phyloP scores from a whole-genome alignment of 202 grass and related monocot species.

The Panicum virgatum region DNA sequence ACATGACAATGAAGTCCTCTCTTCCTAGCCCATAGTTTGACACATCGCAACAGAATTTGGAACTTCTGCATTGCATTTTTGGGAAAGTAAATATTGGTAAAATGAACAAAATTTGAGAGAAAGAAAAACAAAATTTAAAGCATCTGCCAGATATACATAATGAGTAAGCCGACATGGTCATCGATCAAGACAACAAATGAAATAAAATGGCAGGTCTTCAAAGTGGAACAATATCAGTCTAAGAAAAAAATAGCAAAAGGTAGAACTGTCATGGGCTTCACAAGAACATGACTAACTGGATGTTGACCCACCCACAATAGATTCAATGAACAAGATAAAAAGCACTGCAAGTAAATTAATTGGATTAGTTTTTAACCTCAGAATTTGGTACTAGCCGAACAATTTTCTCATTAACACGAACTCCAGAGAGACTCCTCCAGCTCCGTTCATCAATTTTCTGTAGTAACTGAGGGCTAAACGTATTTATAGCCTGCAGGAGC shows the following conservation, averaged over 20 bases:
- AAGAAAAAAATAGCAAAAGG: background rate
- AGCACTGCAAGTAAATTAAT: background rate
- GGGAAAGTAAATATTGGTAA: slow-evolving; percentile 18
- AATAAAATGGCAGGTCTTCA: background rate
- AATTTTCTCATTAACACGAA: slow-evolving; percentile 66
- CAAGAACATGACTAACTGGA: background rate
- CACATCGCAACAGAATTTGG: slow-evolving; percentile 54
- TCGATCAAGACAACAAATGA: slow-evolving; percentile 15
- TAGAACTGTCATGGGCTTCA: background rate
- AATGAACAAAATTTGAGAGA: background rate
- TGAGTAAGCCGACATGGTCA: background rate
- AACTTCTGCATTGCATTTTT: slow-evolving; percentile 54
- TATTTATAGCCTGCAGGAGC: slow-evolving; percentile 54
- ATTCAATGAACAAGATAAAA: background rate
- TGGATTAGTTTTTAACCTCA: slow-evolving; percentile 47
- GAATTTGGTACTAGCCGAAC: slow-evolving; percentile 64
- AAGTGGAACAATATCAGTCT: background rate
- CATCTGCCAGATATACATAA: background rate
- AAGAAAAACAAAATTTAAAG: slow-evolving; percentile 8
- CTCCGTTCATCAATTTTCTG: slow-evolving; percentile 51
- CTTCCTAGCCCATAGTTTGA: slow-evolving; percentile 74
- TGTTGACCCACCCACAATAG: background rate
- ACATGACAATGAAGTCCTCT: slow-evolving; percentile 76
- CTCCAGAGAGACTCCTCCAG: slow-evolving; percentile 72
- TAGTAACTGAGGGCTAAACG: slow-evolving; percentile 41